A percentile compares a stretch with the other conserved stretches of the same genome.
These are phyloP conservation scores for Leucosporidium yakuticum DNA, from an alignment of 768 basidiomycete species.

Conservation along the genomic window DNA sequence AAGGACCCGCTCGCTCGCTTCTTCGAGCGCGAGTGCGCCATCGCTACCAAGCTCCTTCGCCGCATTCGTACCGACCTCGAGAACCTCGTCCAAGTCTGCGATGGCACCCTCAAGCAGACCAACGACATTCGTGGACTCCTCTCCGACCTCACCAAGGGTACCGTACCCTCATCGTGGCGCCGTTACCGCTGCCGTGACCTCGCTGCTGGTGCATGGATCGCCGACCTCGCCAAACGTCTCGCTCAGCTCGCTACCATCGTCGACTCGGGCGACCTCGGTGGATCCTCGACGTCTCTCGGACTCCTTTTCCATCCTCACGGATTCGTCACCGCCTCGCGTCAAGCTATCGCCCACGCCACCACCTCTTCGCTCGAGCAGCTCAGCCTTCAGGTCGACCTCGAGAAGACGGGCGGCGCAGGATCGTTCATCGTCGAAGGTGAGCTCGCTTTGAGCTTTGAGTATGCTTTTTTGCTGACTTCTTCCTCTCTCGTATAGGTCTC, in stretches of 20 bases:
- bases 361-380: constrained; percentile 89
- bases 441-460: constrained; percentile 34
- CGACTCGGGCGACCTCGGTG: constrained; percentile 51
- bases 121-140: constrained; percentile 90
- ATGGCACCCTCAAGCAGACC: constrained; percentile 85
- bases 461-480: not conserved
- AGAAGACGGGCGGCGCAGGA: constrained; percentile 68
- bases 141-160: constrained; percentile 83
- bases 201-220: constrained; percentile 79
- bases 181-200: constrained; percentile 44
- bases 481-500: constrained; percentile 54
- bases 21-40: constrained; percentile 77
- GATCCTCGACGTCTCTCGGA: constrained; percentile 51
- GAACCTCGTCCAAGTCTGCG: constrained; percentile 75
- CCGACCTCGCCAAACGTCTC: constrained; percentile 70
- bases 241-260: constrained; percentile 75
- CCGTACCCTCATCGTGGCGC: constrained; percentile 32
- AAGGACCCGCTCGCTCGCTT: constrained; percentile 81
- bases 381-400: constrained; percentile 71
- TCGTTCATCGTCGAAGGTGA: constrained; percentile 81
- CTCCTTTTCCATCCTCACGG: constrained; percentile 95
- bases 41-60: constrained; percentile 70
- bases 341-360: constrained; percentile 88
- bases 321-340: constrained; percentile 89
- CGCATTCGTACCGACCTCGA: constrained; percentile 73